Evolutionary conservation across 2,329 filamentous ascomycete species (phyloP), one percentile per base, ranked within the genome.

Genomic region (Paraphaeosphaeria minitans): DNA sequence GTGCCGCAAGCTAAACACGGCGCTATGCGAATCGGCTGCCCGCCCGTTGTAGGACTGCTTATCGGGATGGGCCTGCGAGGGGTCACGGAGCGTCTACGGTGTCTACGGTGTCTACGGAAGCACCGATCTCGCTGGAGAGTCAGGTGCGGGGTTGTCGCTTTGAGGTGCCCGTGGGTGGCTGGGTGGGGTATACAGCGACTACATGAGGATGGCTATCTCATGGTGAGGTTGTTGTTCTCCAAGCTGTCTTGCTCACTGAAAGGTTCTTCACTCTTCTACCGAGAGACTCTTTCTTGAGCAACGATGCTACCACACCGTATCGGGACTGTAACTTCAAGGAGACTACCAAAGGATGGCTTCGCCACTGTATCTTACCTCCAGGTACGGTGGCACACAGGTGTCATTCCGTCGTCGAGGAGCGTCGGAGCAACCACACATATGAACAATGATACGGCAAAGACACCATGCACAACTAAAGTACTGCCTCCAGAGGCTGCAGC

Each of bases 401-500:
- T 50, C 9, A 48, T 56, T 19, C 54, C 54, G 8, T 46, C 43
- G 21, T 7, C 37, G 33, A 50, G 53, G 33, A 48, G 43, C 7
- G 33, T 29, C 7, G 33, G 45, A 31, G 35, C 42, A 12, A 24
- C 22, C 41, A 21, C 43, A 55, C 29, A 14, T 19, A n/a, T 35
- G 21, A 45, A 42, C 13, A 53, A 12, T 33, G 53, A 39, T 52
- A 33, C n/a, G 42, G 53, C 58, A 56, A 21, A 13, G 45, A 55
- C 61, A 33, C 14, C 60, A 31, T 55, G 27, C 31, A 50, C 64
- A 21, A 55, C 59, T 13, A 59, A 61, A 31, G 53, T 58, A 37
- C 53, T 55, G 37, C 35, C 48, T n/a, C 49, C 48, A 35, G 43
- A 53, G 41, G 51, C 51, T 5, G 51, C 51, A 33, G 39, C 39